Base-by-base conservation (phyloP, 257 asterid genomes). In the Schizonepeta tenuifolia region DNA sequence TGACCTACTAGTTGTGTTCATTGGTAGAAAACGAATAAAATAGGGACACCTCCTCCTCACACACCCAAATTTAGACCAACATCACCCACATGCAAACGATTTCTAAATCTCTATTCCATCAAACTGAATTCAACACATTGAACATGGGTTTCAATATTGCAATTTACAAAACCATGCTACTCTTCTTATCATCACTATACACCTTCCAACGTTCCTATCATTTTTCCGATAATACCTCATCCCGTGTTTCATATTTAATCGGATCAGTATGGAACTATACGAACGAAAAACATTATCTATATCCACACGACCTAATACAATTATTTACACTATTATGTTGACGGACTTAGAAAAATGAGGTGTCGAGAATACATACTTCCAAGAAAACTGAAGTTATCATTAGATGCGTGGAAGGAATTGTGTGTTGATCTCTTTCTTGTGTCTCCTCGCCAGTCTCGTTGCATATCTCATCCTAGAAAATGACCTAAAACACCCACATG, bases 401-500 rank as follows among this genome's bases (percentile, higher is more conserved):
- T 17, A 36, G 66, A 36, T 38, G 5, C 73, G 78, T 74, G 75
- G 65, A 59, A 74, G 82, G 26, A 33, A 81, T 57, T 59, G 75
- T 26, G 24, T 47, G 5, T 15, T 61, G 51, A 12, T 26, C 49
- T 24, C 44, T 55, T 74, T 65, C 41, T 22, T 61, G 11, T 22
- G 59, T 50, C 56, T 44, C 78, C 51, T 21, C 18, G 1, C 36
- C 28, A 10, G 1, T 65, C 43, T 15, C 43, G 50, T 57, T 31
- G 63, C 62, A 51, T 11, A 57, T 22, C 26, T 76, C 70, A 81
- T 66, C 71, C 57, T 56, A 17, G 83, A 82, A 82, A 82, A 79
- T 20, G 86, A 82, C 83, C 80, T 59, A 65, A 79, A 82, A 82
- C 86, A 65, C 82, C 83, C 86, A 79, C 83, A 70, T 82, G 83